Conservation (phyloP, 2,329 filamentous ascomycete genomes). For the Fusarium citri region DNA sequence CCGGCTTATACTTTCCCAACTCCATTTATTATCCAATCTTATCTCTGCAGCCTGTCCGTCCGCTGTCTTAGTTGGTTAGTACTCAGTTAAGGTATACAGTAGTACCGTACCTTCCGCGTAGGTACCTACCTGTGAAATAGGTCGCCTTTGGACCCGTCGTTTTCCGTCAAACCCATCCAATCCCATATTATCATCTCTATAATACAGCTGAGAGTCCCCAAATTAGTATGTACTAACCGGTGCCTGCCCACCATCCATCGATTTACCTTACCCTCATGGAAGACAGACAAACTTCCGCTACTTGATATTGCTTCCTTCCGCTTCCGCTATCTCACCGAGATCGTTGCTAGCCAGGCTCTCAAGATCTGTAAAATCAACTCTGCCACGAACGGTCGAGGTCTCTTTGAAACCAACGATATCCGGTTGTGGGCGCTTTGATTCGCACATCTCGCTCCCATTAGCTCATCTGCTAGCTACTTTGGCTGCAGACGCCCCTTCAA, state of each 20-base stretch:
- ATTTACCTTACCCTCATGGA: conserved; percentile 1
- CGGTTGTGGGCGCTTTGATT: conserved; percentile 21
- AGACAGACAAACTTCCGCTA: conserved; percentile 18
- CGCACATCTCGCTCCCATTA: conserved; percentile 28
- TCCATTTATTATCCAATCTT: neutral
- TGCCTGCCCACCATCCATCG: neutral
- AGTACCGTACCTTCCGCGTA: neutral
- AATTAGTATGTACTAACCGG: neutral
- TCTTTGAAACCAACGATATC: conserved; percentile 36
- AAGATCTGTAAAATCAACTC: conserved; percentile 24
- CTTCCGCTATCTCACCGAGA: conserved; percentile 19
- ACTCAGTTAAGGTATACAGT: neutral
- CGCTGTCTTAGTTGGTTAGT: neutral
- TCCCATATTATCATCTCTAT: neutral
- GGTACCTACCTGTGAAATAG: neutral
- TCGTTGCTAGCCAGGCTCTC: conserved; percentile 12
- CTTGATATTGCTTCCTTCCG: conserved; percentile 25
- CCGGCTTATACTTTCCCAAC: conserved; percentile 28
- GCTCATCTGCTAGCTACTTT: conserved; percentile 14
- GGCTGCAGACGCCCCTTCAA: conserved; percentile 31
- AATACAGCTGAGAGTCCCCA: neutral
- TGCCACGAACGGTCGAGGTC: conserved; percentile 35
- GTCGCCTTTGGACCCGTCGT: neutral
- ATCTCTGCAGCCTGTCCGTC: neutral
- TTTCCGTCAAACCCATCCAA: neutral